Evolutionary conservation across 257 asterid genomes (phyloP).

Genomic region (Nicotiana knightiana): DNA sequence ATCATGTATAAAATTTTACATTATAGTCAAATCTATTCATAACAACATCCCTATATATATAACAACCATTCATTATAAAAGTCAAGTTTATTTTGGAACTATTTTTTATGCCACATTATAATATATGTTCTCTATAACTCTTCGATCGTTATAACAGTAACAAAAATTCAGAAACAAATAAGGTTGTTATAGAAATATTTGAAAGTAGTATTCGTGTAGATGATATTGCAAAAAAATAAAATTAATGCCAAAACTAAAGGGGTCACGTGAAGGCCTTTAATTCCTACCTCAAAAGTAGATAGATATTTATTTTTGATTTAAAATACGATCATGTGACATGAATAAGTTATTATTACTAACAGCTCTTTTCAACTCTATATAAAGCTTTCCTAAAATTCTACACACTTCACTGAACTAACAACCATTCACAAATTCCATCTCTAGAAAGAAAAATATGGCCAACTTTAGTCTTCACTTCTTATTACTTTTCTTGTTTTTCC

Average conservation of each 20-base stretch:
- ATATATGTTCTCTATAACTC: too few relatives aligned
- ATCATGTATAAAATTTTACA: too few relatives aligned
- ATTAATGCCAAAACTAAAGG: background rate
- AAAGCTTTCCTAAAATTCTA: constrained; percentile 2
- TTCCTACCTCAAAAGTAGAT: background rate
- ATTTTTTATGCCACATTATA: too few relatives aligned
- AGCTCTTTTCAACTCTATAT: constrained; percentile 16
- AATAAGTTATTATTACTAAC: too few relatives aligned
- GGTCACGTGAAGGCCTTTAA: background rate
- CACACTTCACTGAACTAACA: background rate
- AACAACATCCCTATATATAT: too few relatives aligned
- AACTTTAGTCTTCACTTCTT: constrained; percentile 22
- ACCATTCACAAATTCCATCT: background rate
- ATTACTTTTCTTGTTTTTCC: constrained; percentile 24
- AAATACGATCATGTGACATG: background rate
- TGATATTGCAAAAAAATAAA: too few relatives aligned
- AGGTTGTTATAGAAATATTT: too few relatives aligned
- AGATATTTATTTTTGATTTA: background rate
- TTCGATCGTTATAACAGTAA: too few relatives aligned
- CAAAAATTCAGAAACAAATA: too few relatives aligned
- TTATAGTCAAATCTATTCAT: too few relatives aligned
- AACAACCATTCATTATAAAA: too few relatives aligned
- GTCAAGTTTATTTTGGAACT: rapidly evolving
- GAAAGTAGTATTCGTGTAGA: rapidly evolving
- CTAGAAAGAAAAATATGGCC: constrained; percentile 15